Conservation (phyloP, 129 eudicot species). For the Solidago caesia region DNA sequence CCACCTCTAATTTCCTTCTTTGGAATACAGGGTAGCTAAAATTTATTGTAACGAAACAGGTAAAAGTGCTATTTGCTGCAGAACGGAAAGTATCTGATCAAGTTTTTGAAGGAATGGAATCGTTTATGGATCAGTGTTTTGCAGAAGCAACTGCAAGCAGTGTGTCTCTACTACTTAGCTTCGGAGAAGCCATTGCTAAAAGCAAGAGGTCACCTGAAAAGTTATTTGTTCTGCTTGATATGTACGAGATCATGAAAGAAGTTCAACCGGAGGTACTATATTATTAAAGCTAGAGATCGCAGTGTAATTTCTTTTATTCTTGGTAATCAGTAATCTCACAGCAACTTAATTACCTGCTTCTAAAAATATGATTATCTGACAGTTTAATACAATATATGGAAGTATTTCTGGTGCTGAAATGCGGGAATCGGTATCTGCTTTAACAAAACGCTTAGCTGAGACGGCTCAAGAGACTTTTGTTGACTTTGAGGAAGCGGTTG, state of each 20-base stretch:
- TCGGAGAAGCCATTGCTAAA: conserved; percentile 92
- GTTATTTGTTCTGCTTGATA: conserved; percentile 87
- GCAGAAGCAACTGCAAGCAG: conserved; percentile 66
- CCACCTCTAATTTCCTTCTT: background rate
- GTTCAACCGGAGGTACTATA: conserved; percentile 75
- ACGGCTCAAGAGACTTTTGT: conserved; percentile 89
- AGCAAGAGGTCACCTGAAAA: conserved; percentile 95
- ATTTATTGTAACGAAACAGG: background rate
- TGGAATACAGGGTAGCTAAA: background rate
- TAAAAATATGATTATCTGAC: conserved; percentile 16
- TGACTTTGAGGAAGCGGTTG: conserved; percentile 95
- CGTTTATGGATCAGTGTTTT: conserved; percentile 71
- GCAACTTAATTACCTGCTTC: too few species aligned
- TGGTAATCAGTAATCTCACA: background rate
- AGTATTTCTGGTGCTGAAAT: conserved; percentile 68
- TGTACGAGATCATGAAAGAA: conserved; percentile 97
- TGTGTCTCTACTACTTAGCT: conserved; percentile 71
- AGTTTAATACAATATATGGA: conserved; percentile 62
- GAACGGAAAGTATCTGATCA: conserved; percentile 82
- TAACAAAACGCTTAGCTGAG: conserved; percentile 75
- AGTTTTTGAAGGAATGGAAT: conserved; percentile 64
- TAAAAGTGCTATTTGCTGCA: conserved; percentile 67
- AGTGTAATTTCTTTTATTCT: background rate
- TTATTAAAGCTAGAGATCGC: background rate
- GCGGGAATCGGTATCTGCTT: conserved; percentile 65